These are phyloP conservation scores for Sclerotinia borealis DNA, from an alignment of 2,329 filamentous ascomycete species.

Conservation along the genomic window DNA sequence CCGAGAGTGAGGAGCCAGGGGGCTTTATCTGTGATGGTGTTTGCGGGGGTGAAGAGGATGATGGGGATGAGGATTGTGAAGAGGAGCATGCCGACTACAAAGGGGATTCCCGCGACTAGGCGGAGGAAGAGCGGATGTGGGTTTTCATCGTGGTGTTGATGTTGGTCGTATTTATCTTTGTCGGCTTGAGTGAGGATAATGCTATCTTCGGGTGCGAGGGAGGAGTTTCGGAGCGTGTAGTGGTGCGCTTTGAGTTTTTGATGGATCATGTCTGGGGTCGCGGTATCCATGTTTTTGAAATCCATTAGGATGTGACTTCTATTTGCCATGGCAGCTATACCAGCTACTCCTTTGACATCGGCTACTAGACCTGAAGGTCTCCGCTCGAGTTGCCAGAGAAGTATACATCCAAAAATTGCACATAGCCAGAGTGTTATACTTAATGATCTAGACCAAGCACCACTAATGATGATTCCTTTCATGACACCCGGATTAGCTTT, in stretches of 20 bases:
- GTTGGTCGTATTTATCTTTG: slow-evolving; percentile 43
- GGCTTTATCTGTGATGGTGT: slow-evolving; percentile 51
- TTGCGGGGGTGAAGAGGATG: slow-evolving; percentile 53
- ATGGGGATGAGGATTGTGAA: slow-evolving; percentile 54
- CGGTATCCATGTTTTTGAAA: slow-evolving; percentile 66
- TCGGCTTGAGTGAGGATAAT: slow-evolving; percentile 39
- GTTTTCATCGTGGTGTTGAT: slow-evolving; percentile 46
- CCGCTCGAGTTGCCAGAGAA: slow-evolving; percentile 55
- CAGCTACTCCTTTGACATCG: slow-evolving; percentile 67
- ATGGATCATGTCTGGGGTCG: slow-evolving; percentile 61
- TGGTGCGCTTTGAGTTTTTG: slow-evolving; percentile 58
- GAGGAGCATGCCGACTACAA: slow-evolving; percentile 50
- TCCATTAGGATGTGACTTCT: slow-evolving; percentile 67
- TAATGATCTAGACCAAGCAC: slow-evolving; percentile 55
- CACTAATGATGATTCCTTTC: slow-evolving; percentile 52
- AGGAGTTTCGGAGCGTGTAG: slow-evolving; percentile 65
- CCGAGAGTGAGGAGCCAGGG: slow-evolving; percentile 61
- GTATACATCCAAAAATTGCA: slow-evolving; percentile 48
- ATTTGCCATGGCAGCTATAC: slow-evolving; percentile 69
- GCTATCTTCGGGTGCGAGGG: slow-evolving; percentile 58
- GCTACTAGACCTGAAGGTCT: slow-evolving; percentile 60
- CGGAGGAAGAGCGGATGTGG: slow-evolving; percentile 66
- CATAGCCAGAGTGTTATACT: slow-evolving; percentile 51
- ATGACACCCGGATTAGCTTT: slow-evolving; percentile 35
- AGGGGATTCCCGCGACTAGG: slow-evolving; percentile 51